These are phyloP conservation scores for Fusarium tjaetaba DNA, from an alignment of 2,329 filamentous ascomycete genomes.

Conservation along the genomic window DNA sequence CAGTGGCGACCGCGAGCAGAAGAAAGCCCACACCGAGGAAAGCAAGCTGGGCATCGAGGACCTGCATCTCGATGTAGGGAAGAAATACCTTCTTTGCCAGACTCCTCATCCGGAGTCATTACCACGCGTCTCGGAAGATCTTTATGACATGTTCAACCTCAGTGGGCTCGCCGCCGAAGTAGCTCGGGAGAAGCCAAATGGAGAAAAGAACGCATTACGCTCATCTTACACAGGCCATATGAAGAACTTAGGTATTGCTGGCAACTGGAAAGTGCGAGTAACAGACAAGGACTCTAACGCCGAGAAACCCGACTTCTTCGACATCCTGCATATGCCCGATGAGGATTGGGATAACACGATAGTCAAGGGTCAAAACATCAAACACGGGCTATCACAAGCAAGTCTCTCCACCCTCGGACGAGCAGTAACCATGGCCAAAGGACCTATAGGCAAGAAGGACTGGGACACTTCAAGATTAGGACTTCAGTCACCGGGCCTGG, in stretches of 20 bases:
- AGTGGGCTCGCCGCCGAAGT: slow-evolving; percentile 67
- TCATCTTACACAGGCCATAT: slow-evolving; percentile 77
- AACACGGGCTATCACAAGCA: slow-evolving; percentile 60
- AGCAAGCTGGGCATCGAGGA: slow-evolving; percentile 70
- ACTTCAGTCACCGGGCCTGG: slow-evolving; percentile 58
- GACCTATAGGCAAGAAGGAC: slow-evolving; percentile 61
- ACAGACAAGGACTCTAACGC: slow-evolving; percentile 60
- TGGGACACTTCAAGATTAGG: slow-evolving; percentile 70
- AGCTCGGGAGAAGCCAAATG: slow-evolving; percentile 70
- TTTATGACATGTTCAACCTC: slow-evolving; percentile 68
- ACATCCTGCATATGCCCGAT: slow-evolving; percentile 61
- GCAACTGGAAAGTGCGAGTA: slow-evolving; percentile 68
- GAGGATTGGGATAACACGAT: slow-evolving; percentile 65
- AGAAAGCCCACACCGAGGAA: slow-evolving; percentile 71
- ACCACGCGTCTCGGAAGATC: slow-evolving; percentile 63
- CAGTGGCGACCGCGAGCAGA: slow-evolving; percentile 63
- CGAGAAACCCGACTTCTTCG: slow-evolving; percentile 59
- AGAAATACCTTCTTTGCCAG: slow-evolving; percentile 74
- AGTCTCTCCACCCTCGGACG: slow-evolving; percentile 57
- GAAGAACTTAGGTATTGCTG: slow-evolving; percentile 69
- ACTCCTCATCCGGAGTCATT: slow-evolving; percentile 62
- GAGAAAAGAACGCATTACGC: slow-evolving; percentile 72
- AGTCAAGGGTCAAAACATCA: slow-evolving; percentile 65
- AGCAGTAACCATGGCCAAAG: slow-evolving; percentile 67
- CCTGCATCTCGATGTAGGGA: slow-evolving; percentile 72